Percentiles rank a stretch among this genome's conserved stretches.
Evolutionary conservation across 257 asterid species (phyloP).

Genomic region (Solanum bulbocastanum): DNA sequence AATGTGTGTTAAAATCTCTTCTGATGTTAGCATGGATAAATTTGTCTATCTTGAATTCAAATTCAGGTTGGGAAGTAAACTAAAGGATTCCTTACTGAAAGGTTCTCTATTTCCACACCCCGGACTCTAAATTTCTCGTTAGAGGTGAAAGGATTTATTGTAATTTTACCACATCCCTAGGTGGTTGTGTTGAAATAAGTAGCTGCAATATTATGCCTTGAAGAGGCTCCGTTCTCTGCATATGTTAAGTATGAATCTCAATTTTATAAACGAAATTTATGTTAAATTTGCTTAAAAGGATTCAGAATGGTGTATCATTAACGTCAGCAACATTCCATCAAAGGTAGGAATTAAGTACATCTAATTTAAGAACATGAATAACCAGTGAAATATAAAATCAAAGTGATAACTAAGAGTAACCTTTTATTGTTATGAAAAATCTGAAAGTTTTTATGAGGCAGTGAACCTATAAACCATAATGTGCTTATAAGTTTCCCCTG

Average conservation of each 20-base stretch:
- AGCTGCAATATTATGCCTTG: background rate
- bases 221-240: background rate
- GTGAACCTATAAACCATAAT: slow-evolving; percentile 73
- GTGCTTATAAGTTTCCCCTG: slow-evolving; percentile 46
- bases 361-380: background rate
- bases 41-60: background rate
- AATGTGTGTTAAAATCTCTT: background rate
- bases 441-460: background rate
- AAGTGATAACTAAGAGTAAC: background rate
- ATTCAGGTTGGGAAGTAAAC: too few relatives aligned
- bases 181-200: background rate
- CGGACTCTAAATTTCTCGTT: too few relatives aligned
- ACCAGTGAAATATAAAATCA: background rate
- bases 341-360: background rate
- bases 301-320: background rate
- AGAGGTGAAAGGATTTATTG: too few relatives aligned
- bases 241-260: background rate
- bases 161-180: too few relatives aligned
- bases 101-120: too few relatives aligned
- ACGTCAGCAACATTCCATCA: background rate
- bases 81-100: too few relatives aligned
- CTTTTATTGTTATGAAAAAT: background rate
- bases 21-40: background rate
- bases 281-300: background rate
- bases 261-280: background rate